phyloP scores from a whole-genome alignment of 805 yeast genomes.

The Metschnikowia picachoensis region DNA sequence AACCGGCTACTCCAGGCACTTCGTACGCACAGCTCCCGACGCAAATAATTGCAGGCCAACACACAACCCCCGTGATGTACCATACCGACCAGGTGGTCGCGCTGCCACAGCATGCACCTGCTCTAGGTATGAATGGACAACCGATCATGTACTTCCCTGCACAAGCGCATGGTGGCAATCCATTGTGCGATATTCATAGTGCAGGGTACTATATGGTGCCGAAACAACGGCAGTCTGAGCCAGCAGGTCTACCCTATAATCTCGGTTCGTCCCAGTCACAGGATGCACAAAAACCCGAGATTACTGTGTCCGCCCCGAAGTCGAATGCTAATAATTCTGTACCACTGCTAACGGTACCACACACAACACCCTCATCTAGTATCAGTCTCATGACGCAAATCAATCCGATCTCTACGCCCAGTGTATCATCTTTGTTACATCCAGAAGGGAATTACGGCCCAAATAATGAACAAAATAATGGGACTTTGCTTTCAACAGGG shows the following conservation, averaged over 20 bases:
- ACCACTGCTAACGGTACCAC: not conserved
- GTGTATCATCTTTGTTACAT: constrained; percentile 1
- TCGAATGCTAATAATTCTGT: not conserved
- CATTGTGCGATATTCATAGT: not conserved
- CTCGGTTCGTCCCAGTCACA: not conserved
- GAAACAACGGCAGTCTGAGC: not conserved
- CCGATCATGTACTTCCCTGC: constrained; percentile 4
- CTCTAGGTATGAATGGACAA: not conserved
- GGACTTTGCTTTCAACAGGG: not conserved
- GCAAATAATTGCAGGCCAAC: constrained; percentile 7
- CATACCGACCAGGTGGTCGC: constrained; percentile 2
- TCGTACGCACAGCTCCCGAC: constrained; percentile 8
- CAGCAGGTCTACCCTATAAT: not conserved
- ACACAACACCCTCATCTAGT: not conserved
- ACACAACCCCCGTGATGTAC: constrained; percentile 3
- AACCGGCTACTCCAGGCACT: not conserved
- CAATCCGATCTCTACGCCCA: constrained; percentile 1
- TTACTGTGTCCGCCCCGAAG: not conserved
- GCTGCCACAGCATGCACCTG: not conserved
- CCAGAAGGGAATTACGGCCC: not conserved
- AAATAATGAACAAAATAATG: not conserved
- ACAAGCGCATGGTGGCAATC: not conserved
- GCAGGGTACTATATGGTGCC: constrained; percentile 2
- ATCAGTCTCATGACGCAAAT: constrained; percentile 1
- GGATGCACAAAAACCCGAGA: not conserved